phyloP scores from a whole-genome alignment of 2,329 filamentous ascomycete species.

The Emmonsiellopsis sp. region DNA sequence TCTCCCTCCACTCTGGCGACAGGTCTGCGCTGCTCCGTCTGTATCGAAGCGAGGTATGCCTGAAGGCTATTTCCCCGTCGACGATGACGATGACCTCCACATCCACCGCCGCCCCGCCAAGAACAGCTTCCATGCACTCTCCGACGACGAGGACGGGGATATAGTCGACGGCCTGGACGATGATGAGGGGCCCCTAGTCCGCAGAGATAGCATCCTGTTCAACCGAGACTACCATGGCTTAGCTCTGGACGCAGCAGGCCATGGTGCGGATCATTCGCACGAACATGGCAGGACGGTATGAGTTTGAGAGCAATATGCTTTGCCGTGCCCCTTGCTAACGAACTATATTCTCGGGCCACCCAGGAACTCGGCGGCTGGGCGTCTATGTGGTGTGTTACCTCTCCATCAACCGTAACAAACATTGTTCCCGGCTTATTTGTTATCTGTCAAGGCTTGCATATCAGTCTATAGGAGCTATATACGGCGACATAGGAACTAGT shows the following conservation, averaged over 20 bases:
- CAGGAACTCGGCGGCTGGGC: conserved; percentile 11
- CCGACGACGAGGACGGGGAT: not conserved
- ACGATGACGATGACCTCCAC: conserved; percentile 7
- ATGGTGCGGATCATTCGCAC: not conserved
- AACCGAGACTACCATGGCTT: not conserved
- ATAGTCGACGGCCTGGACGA: not conserved
- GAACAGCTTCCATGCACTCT: too few relatives aligned
- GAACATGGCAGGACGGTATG: conserved; percentile 1
- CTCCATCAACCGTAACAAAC: not conserved
- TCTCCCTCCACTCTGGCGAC: too few relatives aligned
- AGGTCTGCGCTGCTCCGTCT: too few relatives aligned
- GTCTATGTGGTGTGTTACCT: conserved; percentile 11
- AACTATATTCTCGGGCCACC: not conserved
- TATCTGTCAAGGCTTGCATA: conserved; percentile 37
- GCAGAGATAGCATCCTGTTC: conserved; percentile 1
- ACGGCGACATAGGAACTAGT: conserved; percentile 51
- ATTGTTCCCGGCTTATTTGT: not conserved
- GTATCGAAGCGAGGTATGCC: conserved; percentile 5
- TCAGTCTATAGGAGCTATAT: conserved; percentile 49
- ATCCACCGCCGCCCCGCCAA: too few relatives aligned
- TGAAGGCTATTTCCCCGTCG: conserved; percentile 11
- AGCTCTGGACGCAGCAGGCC: not conserved
- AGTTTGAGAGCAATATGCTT: not conserved
- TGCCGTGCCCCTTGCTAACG: not conserved
- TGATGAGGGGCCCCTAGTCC: not conserved